These are phyloP conservation scores for Podila horticola DNA, from an alignment of 192 early-diverging fungal genomes.

Conservation along the genomic window DNA sequence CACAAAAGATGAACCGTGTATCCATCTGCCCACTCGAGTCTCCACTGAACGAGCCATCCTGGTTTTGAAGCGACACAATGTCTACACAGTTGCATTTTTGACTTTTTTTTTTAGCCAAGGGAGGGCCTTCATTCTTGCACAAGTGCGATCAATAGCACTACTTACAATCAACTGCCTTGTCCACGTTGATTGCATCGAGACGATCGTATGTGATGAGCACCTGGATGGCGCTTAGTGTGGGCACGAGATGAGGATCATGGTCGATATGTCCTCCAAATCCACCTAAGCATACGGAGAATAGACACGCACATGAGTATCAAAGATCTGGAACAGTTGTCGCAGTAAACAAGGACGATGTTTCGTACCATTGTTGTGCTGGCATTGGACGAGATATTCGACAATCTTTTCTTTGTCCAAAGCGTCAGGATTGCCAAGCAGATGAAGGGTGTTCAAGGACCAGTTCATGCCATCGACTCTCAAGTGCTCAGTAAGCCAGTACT, in stretches of 20 bases:
- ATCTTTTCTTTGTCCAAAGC: constrained; percentile 77
- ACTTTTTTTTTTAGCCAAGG: too few species aligned
- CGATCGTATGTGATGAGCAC: constrained; percentile 85
- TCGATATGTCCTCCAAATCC: constrained; percentile 91
- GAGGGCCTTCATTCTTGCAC: too few species aligned
- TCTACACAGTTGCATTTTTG: constrained; percentile 49
- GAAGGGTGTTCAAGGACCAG: constrained; percentile 89
- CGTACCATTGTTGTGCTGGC: constrained; percentile 82
- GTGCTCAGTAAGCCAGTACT: constrained; percentile 95
- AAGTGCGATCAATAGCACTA: background rate
- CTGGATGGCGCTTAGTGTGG: constrained; percentile 93
- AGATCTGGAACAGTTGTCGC: too few species aligned
- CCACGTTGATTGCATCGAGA: constrained; percentile 74
- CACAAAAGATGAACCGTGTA: constrained; percentile 90
- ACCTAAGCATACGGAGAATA: constrained; percentile 51
- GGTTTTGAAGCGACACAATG: constrained; percentile 68
- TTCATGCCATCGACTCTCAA: constrained; percentile 92
- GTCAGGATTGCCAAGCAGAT: constrained; percentile 71
- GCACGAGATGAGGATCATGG: constrained; percentile 93
- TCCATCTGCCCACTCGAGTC: constrained; percentile 95
- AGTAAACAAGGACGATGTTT: too few species aligned
- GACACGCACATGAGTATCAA: too few species aligned
- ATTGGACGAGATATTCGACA: constrained; percentile 81
- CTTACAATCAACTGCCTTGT: constrained; percentile 77
- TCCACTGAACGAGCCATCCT: constrained; percentile 85